These are phyloP conservation scores for Geotrichum candidum DNA, from an alignment of 1,139 yeast species.

Conservation along the genomic window DNA sequence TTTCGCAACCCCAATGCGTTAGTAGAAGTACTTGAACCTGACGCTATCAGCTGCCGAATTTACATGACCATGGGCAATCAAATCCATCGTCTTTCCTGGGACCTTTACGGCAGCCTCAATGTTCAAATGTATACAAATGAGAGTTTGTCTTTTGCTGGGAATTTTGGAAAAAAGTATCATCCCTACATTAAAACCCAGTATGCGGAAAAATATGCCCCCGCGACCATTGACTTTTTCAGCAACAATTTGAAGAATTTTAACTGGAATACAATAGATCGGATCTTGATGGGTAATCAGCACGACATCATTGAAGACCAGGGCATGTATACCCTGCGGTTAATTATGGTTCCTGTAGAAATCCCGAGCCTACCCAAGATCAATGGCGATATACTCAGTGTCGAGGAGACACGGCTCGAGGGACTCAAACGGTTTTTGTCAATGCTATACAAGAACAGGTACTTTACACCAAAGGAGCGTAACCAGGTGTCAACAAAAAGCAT, in stretches of 20 bases:
- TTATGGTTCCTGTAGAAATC: constrained; percentile 63
- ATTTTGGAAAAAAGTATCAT: constrained; percentile 34
- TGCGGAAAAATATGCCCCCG: constrained; percentile 55
- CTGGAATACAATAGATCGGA: constrained; percentile 90
- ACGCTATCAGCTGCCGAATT: constrained; percentile 52
- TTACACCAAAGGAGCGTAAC: constrained; percentile 41
- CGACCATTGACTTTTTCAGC: constrained; percentile 49
- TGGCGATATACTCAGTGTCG: constrained; percentile 58
- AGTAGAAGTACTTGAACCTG: constrained; percentile 37
- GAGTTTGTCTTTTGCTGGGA: constrained; percentile 23
- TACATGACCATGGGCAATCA: constrained; percentile 75
- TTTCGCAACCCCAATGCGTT: constrained; percentile 43
- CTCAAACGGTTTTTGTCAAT: constrained; percentile 61
- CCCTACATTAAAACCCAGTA: constrained; percentile 73
- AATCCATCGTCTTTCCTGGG: constrained; percentile 74
- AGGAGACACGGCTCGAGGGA: constrained; percentile 88
- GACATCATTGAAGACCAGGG: constrained; percentile 50
- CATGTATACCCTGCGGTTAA: constrained; percentile 71
- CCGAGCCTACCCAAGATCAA: constrained; percentile 33
- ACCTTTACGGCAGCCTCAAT: constrained; percentile 52
- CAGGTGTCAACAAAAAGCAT: constrained; percentile 38
- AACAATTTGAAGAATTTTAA: constrained; percentile 55
- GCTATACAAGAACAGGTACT: constrained; percentile 54
- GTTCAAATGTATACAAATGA: constrained; percentile 60
- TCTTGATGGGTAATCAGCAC: constrained; percentile 82